Percentiles rank a stretch among this genome's conserved stretches.
Evolutionary conservation across 345 rosid genomes (phyloP).

Genomic region (Geranium rotundifolium): DNA sequence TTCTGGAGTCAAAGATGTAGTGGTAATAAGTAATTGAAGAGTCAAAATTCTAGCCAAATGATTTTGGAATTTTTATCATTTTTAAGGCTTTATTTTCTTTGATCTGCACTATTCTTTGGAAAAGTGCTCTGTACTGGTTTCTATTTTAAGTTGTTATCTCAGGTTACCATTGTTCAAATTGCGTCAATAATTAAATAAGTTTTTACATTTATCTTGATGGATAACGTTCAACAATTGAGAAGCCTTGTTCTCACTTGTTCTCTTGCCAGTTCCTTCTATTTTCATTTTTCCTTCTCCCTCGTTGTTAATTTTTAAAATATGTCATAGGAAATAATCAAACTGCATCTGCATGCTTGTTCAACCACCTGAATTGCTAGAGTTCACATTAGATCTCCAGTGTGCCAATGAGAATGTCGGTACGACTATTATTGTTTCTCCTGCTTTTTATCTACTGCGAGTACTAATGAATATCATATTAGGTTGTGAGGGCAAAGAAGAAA

Average conservation of each 20-base stretch:
- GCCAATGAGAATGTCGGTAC: not conserved
- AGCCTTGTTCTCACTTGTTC: not conserved
- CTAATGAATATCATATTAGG: slow-evolving; percentile 33
- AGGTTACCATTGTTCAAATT: not conserved
- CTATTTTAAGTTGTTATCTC: not conserved
- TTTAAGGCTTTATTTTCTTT: not conserved
- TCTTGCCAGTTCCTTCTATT: not conserved
- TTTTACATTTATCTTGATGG: not conserved
- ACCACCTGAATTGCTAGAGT: not conserved
- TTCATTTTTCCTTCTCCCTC: not conserved
- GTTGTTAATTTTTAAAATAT: too few species aligned
- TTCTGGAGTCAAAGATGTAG: not conserved
- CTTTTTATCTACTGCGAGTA: slow-evolving; percentile 6
- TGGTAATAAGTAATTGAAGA: not conserved
- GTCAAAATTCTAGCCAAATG: not conserved
- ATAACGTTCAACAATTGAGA: not conserved
- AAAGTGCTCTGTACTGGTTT: not conserved
- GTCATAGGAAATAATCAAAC: not conserved
- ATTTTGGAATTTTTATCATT: not conserved
- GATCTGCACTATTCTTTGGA: not conserved
- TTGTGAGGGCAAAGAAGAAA: slow-evolving; percentile 90
- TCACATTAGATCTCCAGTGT: not conserved
- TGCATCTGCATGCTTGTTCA: not conserved
- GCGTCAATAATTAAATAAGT: too few species aligned
- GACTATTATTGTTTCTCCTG: not conserved